phyloP scores from a whole-genome alignment of 768 basidiomycete genomes.

The Suillus bovinus region DNA sequence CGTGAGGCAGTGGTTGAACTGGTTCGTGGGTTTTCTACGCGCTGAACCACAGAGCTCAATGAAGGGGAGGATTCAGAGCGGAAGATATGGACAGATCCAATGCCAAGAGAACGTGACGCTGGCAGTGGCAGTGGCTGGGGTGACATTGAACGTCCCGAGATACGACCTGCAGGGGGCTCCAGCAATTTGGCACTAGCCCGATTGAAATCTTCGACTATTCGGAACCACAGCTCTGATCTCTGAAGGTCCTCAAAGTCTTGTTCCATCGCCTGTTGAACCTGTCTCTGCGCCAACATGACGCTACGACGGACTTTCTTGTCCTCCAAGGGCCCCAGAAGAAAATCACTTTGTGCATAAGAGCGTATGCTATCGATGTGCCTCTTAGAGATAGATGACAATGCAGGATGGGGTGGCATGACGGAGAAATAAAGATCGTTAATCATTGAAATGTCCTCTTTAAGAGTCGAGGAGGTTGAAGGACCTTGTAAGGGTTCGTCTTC shows the following conservation, averaged over 20 bases:
- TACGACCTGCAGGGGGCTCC: slow-evolving; percentile 1
- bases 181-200: slow-evolving; percentile 19
- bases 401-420: slow-evolving; percentile 52
- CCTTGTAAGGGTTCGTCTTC: slow-evolving; percentile 64
- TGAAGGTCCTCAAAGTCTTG: slow-evolving; percentile 91
- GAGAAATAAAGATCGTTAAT: slow-evolving; percentile 89
- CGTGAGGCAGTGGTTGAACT: slow-evolving; percentile 27
- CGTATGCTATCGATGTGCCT: slow-evolving; percentile 73
- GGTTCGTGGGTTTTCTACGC: slow-evolving; percentile 20
- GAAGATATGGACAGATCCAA: slow-evolving; percentile 17
- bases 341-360: slow-evolving; percentile 56
- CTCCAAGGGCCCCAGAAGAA: slow-evolving; percentile 38
- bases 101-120: slow-evolving; percentile 17
- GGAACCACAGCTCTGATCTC: slow-evolving; percentile 89
- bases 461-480: slow-evolving; percentile 55
- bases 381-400: slow-evolving; percentile 62
- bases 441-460: slow-evolving; percentile 86
- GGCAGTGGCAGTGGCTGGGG: slow-evolving; percentile 19
- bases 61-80: slow-evolving; percentile 41
- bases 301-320: slow-evolving; percentile 67
- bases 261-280: slow-evolving; percentile 88
- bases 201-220: slow-evolving; percentile 74
- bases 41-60: slow-evolving; percentile 21
- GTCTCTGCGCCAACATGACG: slow-evolving; percentile 81
- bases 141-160: slow-evolving; percentile 13